Conservation (phyloP, 2,329 filamentous ascomycete species). For the Talaromyces sp. region DNA sequence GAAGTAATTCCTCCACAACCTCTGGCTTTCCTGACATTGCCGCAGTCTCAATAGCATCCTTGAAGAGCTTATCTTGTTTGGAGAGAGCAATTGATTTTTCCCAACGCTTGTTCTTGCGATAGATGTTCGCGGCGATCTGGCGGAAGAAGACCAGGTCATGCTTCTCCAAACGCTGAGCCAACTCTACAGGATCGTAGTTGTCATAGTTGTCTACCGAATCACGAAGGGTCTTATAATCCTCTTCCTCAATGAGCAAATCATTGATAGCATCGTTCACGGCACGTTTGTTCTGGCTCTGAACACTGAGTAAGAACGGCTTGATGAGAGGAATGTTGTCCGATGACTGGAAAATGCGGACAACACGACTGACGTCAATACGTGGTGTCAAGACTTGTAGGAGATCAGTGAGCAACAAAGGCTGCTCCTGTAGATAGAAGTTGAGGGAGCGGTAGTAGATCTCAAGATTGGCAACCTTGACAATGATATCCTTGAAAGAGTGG, state of each 20-base stretch:
- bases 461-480: constrained; percentile 95
- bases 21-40: constrained; percentile 86
- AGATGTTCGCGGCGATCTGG: constrained; percentile 96
- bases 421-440: constrained; percentile 96
- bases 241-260: constrained; percentile 94
- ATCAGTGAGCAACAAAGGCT: constrained; percentile 92
- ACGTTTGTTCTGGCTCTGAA: constrained; percentile 96
- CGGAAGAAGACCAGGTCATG: constrained; percentile 99
- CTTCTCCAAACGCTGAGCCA: constrained; percentile 89
- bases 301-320: constrained; percentile 96
- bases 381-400: constrained; percentile 86
- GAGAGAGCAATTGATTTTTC: constrained; percentile 97
- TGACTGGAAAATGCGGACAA: constrained; percentile 98
- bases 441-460: constrained; percentile 98
- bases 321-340: constrained; percentile 97
- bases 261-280: constrained; percentile 98
- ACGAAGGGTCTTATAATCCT: constrained; percentile 96
- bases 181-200: constrained; percentile 93
- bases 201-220: constrained; percentile 99
- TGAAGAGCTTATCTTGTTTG: constrained; percentile 99
- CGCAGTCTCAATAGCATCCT: constrained; percentile 96
- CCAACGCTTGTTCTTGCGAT: constrained; percentile 99
- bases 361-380: constrained; percentile 94
- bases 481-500: constrained; percentile 98
- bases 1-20: constrained; percentile 89